These are phyloP conservation scores for Toxoplasma gondii DNA, from an alignment of 169 alveolate genomes.

Conservation along the genomic window DNA sequence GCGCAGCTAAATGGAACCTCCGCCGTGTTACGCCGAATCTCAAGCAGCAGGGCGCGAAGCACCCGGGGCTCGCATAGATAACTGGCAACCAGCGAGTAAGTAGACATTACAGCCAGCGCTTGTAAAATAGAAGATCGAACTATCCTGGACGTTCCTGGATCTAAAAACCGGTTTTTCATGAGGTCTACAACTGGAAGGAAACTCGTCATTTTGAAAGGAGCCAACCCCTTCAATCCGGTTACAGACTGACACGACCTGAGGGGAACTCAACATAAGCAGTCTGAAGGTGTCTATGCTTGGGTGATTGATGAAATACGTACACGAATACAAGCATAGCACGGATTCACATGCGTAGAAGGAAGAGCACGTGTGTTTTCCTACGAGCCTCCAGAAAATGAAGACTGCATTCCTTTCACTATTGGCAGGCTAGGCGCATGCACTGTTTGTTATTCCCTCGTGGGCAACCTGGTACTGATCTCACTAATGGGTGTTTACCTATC, in stretches of 20 bases:
- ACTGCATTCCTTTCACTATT: no score
- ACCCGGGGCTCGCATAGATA: not conserved
- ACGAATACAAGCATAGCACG: no score
- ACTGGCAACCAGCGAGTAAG: not conserved
- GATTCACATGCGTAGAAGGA: no score
- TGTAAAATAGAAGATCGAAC: not conserved
- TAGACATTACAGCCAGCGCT: not conserved
- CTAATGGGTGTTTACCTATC: no score
- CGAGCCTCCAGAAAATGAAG: no score
- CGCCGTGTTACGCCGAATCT: not conserved
- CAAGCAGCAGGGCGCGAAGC: not conserved
- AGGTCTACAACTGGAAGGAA: slow-evolving; percentile 11
- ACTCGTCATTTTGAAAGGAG: not conserved
- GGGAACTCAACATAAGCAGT: not conserved
- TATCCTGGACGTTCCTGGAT: not conserved
- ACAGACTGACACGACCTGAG: not conserved
- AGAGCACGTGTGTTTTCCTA: no score
- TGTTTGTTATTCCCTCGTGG: no score
- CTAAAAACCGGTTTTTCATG: not conserved
- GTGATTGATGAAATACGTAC: no score
- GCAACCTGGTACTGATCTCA: no score
- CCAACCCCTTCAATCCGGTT: not conserved
- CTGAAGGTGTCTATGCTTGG: not conserved
- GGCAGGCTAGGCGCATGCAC: no score
- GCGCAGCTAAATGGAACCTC: not conserved